These are phyloP conservation scores for Cenococcum geophilum DNA, from an alignment of 495 filamentous ascomycete species.

Conservation along the genomic window DNA sequence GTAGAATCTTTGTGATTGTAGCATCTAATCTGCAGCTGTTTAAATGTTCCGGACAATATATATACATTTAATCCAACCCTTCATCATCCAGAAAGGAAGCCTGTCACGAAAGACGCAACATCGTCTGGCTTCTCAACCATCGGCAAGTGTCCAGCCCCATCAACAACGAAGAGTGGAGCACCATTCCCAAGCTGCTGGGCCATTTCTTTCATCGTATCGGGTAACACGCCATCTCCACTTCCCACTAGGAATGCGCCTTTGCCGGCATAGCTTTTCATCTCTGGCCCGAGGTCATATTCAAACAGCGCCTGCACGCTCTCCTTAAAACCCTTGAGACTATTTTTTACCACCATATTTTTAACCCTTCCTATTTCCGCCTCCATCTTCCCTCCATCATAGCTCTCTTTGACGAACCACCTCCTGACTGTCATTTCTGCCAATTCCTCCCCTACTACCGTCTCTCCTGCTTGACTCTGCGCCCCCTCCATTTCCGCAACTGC, in stretches of 20 bases:
- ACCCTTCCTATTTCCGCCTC: constrained; percentile 47
- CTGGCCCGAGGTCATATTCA: constrained; percentile 62
- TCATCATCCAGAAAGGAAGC: constrained; percentile 33
- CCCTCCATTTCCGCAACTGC: constrained; percentile 57
- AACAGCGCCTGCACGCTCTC: constrained; percentile 66
- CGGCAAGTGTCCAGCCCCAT: constrained; percentile 67
- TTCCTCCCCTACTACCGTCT: constrained; percentile 49
- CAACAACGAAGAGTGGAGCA: constrained; percentile 54
- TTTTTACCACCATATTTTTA: constrained; percentile 55
- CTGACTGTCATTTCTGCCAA: constrained; percentile 62
- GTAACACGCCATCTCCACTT: constrained; percentile 65
- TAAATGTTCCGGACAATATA: too few species aligned
- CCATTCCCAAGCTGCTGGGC: constrained; percentile 49
- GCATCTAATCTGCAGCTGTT: too few species aligned
- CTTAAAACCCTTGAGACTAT: constrained; percentile 63
- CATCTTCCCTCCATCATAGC: constrained; percentile 45
- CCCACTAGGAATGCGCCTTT: constrained; percentile 64
- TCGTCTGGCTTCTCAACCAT: constrained; percentile 70
- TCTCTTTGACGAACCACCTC: constrained; percentile 66
- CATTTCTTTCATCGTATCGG: constrained; percentile 72
- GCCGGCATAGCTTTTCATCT: constrained; percentile 54
- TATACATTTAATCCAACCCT: too few species aligned
- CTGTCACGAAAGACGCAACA: constrained; percentile 56
- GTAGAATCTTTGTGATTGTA: too few species aligned
- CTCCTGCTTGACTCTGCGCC: constrained; percentile 42